A percentile compares a stretch with the other conserved stretches of the same genome.
phyloP scores from a whole-genome alignment of 495 filamentous ascomycete genomes.

The Penicillium herquei region DNA sequence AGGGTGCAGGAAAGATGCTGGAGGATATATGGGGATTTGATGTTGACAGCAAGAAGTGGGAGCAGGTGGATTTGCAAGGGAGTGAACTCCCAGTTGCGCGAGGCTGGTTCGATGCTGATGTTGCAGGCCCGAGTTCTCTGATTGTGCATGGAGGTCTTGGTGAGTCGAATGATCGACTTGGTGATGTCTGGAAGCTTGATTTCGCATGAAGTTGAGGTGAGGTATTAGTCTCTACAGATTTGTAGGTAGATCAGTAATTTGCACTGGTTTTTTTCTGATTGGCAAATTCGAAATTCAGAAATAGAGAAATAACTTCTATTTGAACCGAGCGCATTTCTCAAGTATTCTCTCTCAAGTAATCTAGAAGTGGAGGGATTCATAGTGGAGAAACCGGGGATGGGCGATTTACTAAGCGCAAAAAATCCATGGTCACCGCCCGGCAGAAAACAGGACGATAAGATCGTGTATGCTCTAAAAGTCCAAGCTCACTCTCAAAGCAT shows the following conservation, averaged over 20 bases:
- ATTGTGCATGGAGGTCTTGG: constrained; percentile 48
- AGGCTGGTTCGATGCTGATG: constrained; percentile 48
- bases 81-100: constrained; percentile 38
- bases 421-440: constrained; percentile 5
- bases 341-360: too few species aligned
- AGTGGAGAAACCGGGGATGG: too few species aligned
- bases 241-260: too few species aligned
- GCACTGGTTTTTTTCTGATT: too few species aligned
- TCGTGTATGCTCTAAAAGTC: not conserved
- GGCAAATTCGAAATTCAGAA: too few species aligned
- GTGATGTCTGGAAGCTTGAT: constrained; percentile 44
- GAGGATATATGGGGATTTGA: constrained; percentile 75
- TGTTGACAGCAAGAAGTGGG: constrained; percentile 52
- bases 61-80: constrained; percentile 47
- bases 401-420: too few species aligned
- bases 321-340: too few species aligned
- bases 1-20: constrained; percentile 66
- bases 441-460: constrained; percentile 27
- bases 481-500: not conserved
- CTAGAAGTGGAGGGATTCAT: too few species aligned
- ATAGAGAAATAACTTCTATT: too few species aligned
- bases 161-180: constrained; percentile 45
- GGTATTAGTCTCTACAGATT: too few species aligned
- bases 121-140: constrained; percentile 24
- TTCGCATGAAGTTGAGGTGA: constrained; percentile 4